A percentile compares a stretch with the other conserved stretches of the same genome.
phyloP scores from a whole-genome alignment of 2,329 filamentous ascomycete genomes.

The Paraconiothyrium brasiliense region DNA sequence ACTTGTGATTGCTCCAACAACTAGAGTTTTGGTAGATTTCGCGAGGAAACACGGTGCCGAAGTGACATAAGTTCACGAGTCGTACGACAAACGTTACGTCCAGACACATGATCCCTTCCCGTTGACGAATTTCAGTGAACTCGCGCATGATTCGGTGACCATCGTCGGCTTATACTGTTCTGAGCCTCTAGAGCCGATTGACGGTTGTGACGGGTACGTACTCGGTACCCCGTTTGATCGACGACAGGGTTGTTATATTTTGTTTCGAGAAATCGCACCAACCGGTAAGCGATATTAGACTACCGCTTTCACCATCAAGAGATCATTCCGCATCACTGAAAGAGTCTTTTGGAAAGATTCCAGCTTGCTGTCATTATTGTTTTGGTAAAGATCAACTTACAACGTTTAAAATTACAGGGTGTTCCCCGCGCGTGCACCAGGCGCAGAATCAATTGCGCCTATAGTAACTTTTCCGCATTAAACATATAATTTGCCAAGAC shows the following conservation, averaged over 20 bases:
- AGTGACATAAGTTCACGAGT: no score
- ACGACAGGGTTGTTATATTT: not conserved
- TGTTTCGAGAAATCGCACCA: not conserved
- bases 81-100: no score
- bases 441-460: not conserved
- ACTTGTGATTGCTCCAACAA: no score
- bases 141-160: not conserved
- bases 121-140: not conserved
- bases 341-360: not conserved
- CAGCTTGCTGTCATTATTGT: not conserved
- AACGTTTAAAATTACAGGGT: not conserved
- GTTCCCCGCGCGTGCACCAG: not conserved
- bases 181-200: not conserved
- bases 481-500: conserved; percentile 12
- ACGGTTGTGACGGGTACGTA: not conserved
- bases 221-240: conserved; percentile 2
- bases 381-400: not conserved
- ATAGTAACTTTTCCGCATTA: conserved; percentile 13
- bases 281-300: not conserved
- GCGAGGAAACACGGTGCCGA: no score
- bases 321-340: not conserved
- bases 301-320: not conserved
- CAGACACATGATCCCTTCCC: no score
- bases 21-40: no score
- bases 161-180: not conserved